Evolutionary conservation across 495 filamentous ascomycete species (phyloP), one percentile per base, ranked within the genome.

Genomic region (Penicillium arizonense): DNA sequence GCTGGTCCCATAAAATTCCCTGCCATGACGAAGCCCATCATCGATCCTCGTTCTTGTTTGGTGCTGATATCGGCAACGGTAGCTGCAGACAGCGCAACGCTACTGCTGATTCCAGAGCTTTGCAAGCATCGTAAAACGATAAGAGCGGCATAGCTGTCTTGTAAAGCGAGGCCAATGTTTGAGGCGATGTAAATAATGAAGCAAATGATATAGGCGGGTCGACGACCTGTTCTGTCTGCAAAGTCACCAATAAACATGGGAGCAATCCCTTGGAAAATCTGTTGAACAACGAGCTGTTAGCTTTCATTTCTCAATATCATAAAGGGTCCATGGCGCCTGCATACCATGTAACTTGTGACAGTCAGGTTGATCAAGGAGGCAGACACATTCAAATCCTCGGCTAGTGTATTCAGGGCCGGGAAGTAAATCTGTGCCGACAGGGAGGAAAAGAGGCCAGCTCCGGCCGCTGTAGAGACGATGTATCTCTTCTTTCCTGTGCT

Each of bases 251-350:
- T 65, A 45, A 83, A 71, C 48, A 73, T 72, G 4, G 80, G 78
- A 9, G 77, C 64, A 20, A 81, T 56, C 6, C 73, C 79, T 66
- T 81, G 78, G 41, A 80, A 71, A 26, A 79, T 72, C 73, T 75
- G 12, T 8, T 14, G 10, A 12, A 33, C 4, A 12, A 30, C 8
- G 8, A 30, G 5, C 9, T 9, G 28, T 18, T n/a, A 18, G 13
- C 13, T 18, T 28, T 47, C 12, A 26, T 11, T 14, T 7, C 26
- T 10, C 12, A 20, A 28, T 49, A n/a, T 4, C 21, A 18, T 18
- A 11, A 14, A 40, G 5, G 43, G 28, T n/a, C 0, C 3, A 33
- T 20, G 9, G 28, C 0, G 28, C 24, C 53, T 48, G 2, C 28
- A 30, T 47, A 76, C 69, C 50, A 71, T 58, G 53, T 72, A 77